These are phyloP conservation scores for Stagonosporopsis chrysanthemi DNA, from an alignment of 2,329 filamentous ascomycete genomes.

Conservation along the genomic window DNA sequence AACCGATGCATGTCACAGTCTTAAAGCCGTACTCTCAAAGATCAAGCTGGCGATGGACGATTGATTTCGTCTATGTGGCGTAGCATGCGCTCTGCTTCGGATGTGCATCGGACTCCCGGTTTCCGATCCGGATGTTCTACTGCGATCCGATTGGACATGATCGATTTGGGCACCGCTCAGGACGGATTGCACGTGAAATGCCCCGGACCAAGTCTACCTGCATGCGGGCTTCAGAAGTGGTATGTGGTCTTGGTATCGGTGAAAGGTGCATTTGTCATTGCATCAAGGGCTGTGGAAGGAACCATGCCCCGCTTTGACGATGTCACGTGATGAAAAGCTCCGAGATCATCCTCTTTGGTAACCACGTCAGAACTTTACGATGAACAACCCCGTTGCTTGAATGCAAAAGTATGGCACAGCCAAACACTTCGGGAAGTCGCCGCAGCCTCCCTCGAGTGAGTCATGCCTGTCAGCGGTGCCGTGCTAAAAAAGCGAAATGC, in stretches of 20 bases:
- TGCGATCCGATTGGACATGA: not conserved
- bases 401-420: not conserved
- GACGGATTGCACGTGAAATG: too few relatives aligned
- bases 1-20: not conserved
- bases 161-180: not conserved
- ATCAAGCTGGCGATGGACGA: not conserved
- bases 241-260: too few relatives aligned
- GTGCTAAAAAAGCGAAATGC: conserved; percentile 1
- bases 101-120: not conserved
- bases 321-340: not conserved
- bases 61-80: not conserved
- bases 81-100: not conserved
- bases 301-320: not conserved
- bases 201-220: not conserved
- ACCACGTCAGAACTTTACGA: not conserved
- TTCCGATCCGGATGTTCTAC: not conserved
- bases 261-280: too few relatives aligned
- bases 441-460: not conserved
- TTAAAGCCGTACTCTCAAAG: not conserved
- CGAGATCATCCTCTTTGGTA: not conserved
- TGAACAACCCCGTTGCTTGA: not conserved
- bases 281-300: not conserved
- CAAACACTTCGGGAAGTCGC: not conserved
- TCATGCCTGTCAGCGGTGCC: conserved; percentile 1
- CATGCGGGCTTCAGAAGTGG: too few relatives aligned